Base-by-base conservation (phyloP, 2,329 filamentous ascomycete genomes). In the Emydomyces testavorans region DNA sequence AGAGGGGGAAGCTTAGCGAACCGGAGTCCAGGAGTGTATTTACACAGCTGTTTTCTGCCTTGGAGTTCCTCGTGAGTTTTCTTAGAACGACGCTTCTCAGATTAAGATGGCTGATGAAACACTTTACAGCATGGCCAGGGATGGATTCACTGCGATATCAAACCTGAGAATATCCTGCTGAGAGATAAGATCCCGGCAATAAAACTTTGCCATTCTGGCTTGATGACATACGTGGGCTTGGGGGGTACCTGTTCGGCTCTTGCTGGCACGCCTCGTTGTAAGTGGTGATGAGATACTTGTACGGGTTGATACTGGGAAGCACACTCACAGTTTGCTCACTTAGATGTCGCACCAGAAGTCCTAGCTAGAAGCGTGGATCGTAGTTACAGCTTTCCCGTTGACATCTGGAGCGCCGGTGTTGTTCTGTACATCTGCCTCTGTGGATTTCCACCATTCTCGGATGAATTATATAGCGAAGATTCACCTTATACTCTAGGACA, bases 91-190 rank as follows among this genome's bases (percentile, higher is more conserved):
- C 18, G 16, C 21, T 7, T 38, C 13, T 16, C 16, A 10, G 11
- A 16, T n/a, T 23, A 10, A 38, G 16, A 38, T 5, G 18, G 6
- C 24, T 18, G 39, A 16, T n/a, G 4, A 24, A 42, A 24, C 13
- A 6, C n/a, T 16, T 10, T 40, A 51, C 56, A 46, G 89, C 92
- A 98, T 62, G 92, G 96, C 53, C 84, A 90, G 53, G 93, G 90
- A 58, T 94, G 96, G 63, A 89, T 96, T 3, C 92, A 98, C 63
- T 83, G 92, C 49, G 92, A 98, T 58, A 95, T 98, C 68, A 95
- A 95, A 65, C 89, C 89, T 0, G 90, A 95, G 62, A 95, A 95
- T 58, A 96, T 98, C 29, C 70, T 98, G 10, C 71, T 98, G 26
- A 80, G 83, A 4, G 86, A 95, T 66, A 86, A 85, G 59, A 76